Evolutionary conservation across 345 rosid genomes (phyloP).

Genomic region (Aurinia saxatilis): DNA sequence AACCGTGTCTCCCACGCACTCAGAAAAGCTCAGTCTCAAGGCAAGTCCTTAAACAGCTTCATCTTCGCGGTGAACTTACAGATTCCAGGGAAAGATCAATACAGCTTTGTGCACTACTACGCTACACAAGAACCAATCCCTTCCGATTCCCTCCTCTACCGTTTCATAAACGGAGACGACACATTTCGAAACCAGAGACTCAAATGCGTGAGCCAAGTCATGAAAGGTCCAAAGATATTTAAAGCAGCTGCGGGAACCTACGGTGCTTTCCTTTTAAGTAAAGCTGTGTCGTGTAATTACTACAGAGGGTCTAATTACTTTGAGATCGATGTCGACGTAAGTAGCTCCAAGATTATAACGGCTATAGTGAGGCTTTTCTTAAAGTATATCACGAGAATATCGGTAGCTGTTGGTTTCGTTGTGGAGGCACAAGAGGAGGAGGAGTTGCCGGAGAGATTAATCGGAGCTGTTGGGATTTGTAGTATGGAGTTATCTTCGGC

Average conservation of each 20-base stretch:
- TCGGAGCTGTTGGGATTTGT: conserved; percentile 65
- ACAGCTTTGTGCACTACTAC: conserved; percentile 59
- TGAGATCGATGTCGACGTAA: conserved; percentile 68
- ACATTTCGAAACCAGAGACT: conserved; percentile 58
- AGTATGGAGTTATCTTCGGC: conserved; percentile 76
- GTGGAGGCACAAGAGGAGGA: conserved; percentile 75
- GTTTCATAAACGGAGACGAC: conserved; percentile 51
- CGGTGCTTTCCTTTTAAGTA: conserved; percentile 64
- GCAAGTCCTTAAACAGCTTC: conserved; percentile 49
- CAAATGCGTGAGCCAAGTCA: conserved; percentile 66
- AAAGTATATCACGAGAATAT: conserved; percentile 44
- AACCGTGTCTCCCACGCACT: conserved; percentile 62
- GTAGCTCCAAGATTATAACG: conserved; percentile 49
- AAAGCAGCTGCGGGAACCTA: conserved; percentile 58
- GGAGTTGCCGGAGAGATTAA: conserved; percentile 73
- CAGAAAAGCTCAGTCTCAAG: conserved; percentile 39
- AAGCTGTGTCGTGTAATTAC: conserved; percentile 52
- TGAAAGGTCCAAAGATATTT: conserved; percentile 76
- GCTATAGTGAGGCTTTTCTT: conserved; percentile 47
- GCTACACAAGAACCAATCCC: conserved; percentile 58
- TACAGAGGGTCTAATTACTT: conserved; percentile 65
- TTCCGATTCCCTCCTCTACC: conserved; percentile 44
- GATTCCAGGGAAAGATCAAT: conserved; percentile 60
- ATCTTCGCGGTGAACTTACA: conserved; percentile 69
- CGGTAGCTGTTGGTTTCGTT: conserved; percentile 62